phyloP scores from a whole-genome alignment of 768 basidiomycete genomes.

The Mycena amicta region DNA sequence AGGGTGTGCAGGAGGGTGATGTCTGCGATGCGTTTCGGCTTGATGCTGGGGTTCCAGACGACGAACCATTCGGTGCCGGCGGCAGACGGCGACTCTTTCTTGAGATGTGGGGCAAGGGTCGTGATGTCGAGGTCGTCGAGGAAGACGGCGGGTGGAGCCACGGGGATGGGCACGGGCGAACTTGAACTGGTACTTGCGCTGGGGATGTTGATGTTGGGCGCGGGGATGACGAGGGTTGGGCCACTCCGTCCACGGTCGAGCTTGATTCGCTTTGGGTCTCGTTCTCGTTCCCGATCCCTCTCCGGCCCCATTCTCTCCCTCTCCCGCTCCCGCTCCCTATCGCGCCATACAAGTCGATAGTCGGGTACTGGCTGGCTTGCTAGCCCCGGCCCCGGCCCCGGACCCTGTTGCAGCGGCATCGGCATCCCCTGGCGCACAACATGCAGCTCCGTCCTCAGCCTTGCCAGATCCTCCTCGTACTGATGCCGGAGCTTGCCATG shows the following conservation, averaged over 20 bases:
- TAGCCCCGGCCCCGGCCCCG: too few relatives aligned
- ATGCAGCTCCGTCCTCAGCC: constrained; percentile 59
- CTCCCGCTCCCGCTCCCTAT: constrained; percentile 37
- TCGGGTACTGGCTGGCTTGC: too few relatives aligned
- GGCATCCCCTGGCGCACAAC: constrained; percentile 41
- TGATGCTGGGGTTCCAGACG: constrained; percentile 59
- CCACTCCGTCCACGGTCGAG: constrained; percentile 38
- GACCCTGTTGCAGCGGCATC: constrained; percentile 33
- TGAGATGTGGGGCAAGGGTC: constrained; percentile 42
- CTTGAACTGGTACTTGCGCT: too few relatives aligned
- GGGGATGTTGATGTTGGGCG: constrained; percentile 32
- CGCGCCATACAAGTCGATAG: constrained; percentile 28
- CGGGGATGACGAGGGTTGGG: constrained; percentile 31
- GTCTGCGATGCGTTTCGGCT: constrained; percentile 63
- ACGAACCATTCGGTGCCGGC: constrained; percentile 72
- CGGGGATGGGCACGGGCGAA: constrained; percentile 21
- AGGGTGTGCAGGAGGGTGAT: constrained; percentile 69
- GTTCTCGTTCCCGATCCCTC: constrained; percentile 38
- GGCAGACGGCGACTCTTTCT: constrained; percentile 40
- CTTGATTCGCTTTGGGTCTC: constrained; percentile 52
- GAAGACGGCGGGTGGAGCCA: constrained; percentile 20
- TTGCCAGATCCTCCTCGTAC: constrained; percentile 66
- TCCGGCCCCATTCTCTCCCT: constrained; percentile 41
- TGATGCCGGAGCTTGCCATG: constrained; percentile 68
- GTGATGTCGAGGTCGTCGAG: constrained; percentile 41